A percentile compares a stretch with the other conserved stretches of the same genome.
phyloP scores from a whole-genome alignment of 768 basidiomycete genomes.

The Crucibulum laeve region DNA sequence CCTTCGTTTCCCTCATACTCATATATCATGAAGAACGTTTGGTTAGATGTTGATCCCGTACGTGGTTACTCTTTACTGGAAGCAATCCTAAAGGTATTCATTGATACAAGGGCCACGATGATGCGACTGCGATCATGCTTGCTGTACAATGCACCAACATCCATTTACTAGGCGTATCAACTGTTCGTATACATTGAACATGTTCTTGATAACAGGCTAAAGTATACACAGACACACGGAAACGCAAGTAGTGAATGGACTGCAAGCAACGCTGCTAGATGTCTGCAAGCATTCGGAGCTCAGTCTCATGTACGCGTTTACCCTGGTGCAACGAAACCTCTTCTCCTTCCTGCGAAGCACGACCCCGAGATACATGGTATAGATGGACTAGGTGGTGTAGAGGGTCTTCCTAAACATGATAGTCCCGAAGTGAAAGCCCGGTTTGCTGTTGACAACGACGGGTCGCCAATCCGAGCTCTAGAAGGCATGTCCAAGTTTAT shows the following conservation, averaged over 20 bases:
- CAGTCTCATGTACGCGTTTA: slow-evolving; percentile 53
- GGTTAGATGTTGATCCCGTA: slow-evolving; percentile 69
- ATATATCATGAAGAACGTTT: slow-evolving; percentile 41
- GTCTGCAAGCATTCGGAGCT: slow-evolving; percentile 72
- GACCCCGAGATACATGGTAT: slow-evolving; percentile 79
- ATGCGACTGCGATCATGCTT: slow-evolving; percentile 79
- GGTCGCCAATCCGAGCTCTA: slow-evolving; percentile 46
- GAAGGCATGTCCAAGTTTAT: slow-evolving; percentile 65
- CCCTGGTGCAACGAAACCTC: slow-evolving; percentile 66
- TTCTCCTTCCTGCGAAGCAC: slow-evolving; percentile 56
- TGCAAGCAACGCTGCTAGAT: slow-evolving; percentile 69
- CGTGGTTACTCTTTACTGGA: slow-evolving; percentile 10
- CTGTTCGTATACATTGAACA: slow-evolving; percentile 41
- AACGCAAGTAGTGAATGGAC: slow-evolving; percentile 65
- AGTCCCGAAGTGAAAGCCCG: slow-evolving; percentile 44
- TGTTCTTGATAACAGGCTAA: neutral
- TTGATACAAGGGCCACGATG: slow-evolving; percentile 75
- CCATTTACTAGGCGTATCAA: slow-evolving; percentile 77
- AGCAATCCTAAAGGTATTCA: neutral
- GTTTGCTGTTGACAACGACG: slow-evolving; percentile 39
- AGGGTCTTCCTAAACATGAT: slow-evolving; percentile 58
- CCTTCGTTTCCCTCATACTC: no score
- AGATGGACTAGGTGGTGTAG: slow-evolving; percentile 82
- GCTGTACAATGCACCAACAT: slow-evolving; percentile 65
- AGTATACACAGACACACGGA: slow-evolving; percentile 62